Evolutionary conservation across 768 basidiomycete species (phyloP), one percentile per base, ranked within the genome.

Genomic region (Russula brevipes): DNA sequence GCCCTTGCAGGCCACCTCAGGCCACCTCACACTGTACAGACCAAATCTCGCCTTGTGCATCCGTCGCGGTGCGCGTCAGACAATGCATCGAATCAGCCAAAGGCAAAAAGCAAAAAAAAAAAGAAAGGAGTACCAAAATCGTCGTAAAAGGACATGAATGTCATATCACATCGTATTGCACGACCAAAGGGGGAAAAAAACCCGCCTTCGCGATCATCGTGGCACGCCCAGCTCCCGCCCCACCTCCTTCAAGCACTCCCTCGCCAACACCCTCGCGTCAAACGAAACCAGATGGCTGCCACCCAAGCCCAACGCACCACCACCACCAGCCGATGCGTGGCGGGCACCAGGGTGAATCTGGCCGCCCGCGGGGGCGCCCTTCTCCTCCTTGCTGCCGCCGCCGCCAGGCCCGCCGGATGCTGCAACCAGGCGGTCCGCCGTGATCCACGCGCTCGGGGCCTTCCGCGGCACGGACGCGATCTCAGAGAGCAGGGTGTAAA

Each of bases 401-500:
- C 19, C 30, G 12, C n/a, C 1, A 9, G 39, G 36, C 17, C 44
- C 44, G 56, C 42, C 50, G 57, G 63, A 53, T 24, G 63, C 54
- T 24, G 44, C 52, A 42, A 56, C 57, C 53, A 65, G 68, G 7
- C 36, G 64, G 39, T 49, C 72, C 50, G 73, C 64, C 39, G 71
- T 35, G 11, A 89, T 74, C 87, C 89, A 93, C 11, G 84, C 81
- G 2, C 81, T 79, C 0, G 93, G 89, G 12, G 85, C 79, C 68
- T 80, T 83, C 35, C 85, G 78, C 0, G 88, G 84, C 59, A 87
- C 82, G 2, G 91, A 85, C 8, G 83, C 86, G 52, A 96, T 87
- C 69, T 93, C 86, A 68, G 89, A 88, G 4, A 97, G 73, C 2
- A 89, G 75, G 0, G 84, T 76, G 70, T 95, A 95, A 61, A 96